Base-by-base conservation (phyloP, 78 protist genomes). In the Dictyostelium firmibasis region DNA sequence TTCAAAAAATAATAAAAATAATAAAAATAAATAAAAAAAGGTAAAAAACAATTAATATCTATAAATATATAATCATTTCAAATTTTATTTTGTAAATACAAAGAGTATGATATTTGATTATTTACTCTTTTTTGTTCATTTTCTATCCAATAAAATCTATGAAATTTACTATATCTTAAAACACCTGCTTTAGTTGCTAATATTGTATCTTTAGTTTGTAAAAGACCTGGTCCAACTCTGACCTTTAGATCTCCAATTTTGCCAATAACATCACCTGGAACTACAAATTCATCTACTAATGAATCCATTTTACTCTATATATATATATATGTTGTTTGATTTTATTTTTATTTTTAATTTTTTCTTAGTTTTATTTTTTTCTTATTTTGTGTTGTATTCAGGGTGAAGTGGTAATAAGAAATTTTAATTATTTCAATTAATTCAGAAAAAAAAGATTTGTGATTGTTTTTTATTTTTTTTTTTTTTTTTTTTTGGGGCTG, bases 181-280 rank as follows among this genome's bases (percentile, higher is more conserved):
- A 97, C 72, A 43, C 98, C 98, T 2, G 95, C 83, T 47, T 85
- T 67, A 0, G 95, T 36, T 16, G 97, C 92, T 11, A 85, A 5
- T 10, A 97, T 44, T 14, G 18, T 9, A 29, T 53, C 64, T 53
- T 86, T 93, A 10, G 27, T 85, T 10, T 84, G 96, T 27, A 53
- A 6, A 18, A 97, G 64, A 31, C 97, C 97, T 5, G 74, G 84
- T 11, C 97, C 98, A 18, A 92, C 57, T 43, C 96, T 50, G 33
- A 92, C 78, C 53, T 77, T 76, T 14, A 85, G n/a, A 64, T 86
- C 91, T 36, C 43, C 64, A 47, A 86, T 77, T 36, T 86, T 85
- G 14, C 93, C 96, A 29, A 94, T 62, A 36, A 33, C 79, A 75
- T 94, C 93, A n/a, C 96, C 96, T 25, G 96, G 96, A 25, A 86